A percentile compares a stretch with the other conserved stretches of the same genome.
phyloP scores from a whole-genome alignment of 2,329 filamentous ascomycete genomes.

The Scolecobasidium constrictum region DNA sequence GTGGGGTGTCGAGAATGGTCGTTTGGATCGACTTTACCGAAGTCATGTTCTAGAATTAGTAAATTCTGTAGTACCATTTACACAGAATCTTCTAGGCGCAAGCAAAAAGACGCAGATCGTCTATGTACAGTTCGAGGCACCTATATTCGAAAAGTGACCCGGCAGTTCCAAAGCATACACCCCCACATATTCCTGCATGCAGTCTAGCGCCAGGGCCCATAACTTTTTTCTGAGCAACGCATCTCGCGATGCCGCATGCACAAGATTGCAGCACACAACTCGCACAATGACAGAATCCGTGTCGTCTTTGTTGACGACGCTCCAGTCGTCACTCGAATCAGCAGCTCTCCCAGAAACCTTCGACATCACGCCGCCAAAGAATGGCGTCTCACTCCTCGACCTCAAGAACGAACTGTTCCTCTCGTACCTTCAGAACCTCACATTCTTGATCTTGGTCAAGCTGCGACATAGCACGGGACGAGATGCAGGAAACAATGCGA shows the following conservation, averaged over 20 bases:
- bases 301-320: conserved; percentile 27
- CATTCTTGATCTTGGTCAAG: conserved; percentile 76
- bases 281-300: conserved; percentile 23
- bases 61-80: too few species aligned
- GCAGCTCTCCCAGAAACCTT: conserved; percentile 45
- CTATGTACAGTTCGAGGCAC: too few species aligned
- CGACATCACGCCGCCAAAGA: conserved; percentile 59
- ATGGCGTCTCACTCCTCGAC: conserved; percentile 90
- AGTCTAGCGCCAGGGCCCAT: background rate
- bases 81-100: too few species aligned
- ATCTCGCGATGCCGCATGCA: background rate
- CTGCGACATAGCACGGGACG: conserved; percentile 47
- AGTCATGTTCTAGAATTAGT: background rate
- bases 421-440: conserved; percentile 76
- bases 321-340: conserved; percentile 54
- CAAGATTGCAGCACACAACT: background rate
- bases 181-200: too few species aligned
- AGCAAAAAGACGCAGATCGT: too few species aligned
- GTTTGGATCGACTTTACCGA: conserved; percentile 35
- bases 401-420: conserved; percentile 96
- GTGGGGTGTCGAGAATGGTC: conserved; percentile 53
- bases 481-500: conserved; percentile 20
- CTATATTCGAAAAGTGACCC: too few species aligned
- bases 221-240: background rate
- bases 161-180: too few species aligned